phyloP scores from a whole-genome alignment of 1,139 yeast species.

The Torulaspora pretoriensis region DNA sequence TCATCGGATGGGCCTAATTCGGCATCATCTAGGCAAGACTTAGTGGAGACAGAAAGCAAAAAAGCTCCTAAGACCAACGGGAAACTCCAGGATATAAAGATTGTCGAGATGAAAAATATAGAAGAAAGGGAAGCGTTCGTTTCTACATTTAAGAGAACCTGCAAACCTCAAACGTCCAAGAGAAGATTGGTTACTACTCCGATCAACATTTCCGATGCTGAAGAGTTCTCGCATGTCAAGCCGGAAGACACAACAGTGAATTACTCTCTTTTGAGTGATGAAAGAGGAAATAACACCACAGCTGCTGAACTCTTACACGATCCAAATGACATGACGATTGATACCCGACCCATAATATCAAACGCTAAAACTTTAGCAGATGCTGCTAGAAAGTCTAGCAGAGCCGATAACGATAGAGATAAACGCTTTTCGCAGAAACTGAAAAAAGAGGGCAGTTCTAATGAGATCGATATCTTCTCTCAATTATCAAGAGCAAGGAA shows the following conservation, averaged over 20 bases:
- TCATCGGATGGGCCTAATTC: background rate
- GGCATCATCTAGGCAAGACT: background rate
- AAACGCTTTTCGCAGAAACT: constrained; percentile 10
- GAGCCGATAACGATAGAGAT: constrained; percentile 4
- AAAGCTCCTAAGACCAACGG: background rate
- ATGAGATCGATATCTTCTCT: constrained; percentile 33
- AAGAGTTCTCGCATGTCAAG: background rate
- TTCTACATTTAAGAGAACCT: background rate
- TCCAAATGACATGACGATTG: constrained; percentile 28
- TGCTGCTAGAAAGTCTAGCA: constrained; percentile 21
- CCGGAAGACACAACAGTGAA: constrained; percentile 1
- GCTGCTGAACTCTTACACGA: constrained; percentile 35
- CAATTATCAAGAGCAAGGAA: constrained; percentile 32
- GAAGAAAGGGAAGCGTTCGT: background rate
- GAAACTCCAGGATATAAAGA: background rate
- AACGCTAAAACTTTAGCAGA: constrained; percentile 32
- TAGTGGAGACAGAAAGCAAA: background rate
- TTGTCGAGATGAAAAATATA: background rate
- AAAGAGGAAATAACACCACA: constrained; percentile 22
- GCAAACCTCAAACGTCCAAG: constrained; percentile 1
- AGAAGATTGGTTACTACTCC: constrained; percentile 15
- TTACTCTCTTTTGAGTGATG: constrained; percentile 6
- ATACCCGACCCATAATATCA: constrained; percentile 33
- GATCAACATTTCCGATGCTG: constrained; percentile 11
- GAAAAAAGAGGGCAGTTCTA: constrained; percentile 23